Evolutionary conservation across 768 basidiomycete genomes (phyloP), one percentile per base, ranked within the genome.

Genomic region (Termitomyces sp.): DNA sequence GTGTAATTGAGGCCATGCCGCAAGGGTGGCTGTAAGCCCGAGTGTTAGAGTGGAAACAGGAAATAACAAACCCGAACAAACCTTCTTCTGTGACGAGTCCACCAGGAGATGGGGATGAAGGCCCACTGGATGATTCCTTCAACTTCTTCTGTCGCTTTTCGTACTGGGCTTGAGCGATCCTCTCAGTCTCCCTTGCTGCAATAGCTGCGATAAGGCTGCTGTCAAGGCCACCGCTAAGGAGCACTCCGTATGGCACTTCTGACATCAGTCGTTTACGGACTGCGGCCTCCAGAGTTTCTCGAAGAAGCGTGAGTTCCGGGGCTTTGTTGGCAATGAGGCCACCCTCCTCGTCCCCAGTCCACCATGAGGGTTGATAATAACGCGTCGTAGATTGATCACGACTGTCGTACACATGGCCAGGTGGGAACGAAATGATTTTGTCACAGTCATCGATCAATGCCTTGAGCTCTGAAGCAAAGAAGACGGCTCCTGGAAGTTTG

Each of bases 221-320:
- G 72, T 99, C 97, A 58, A 99, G 78, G 22, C 97, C 97, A 51
- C 97, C 97, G 63, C 91, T 94, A 60, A 99, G 84, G 45, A 99
- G 82, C 16, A 99, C 97, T 61, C 97, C 97, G 66, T 96, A 99
- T 3, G 97, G 97, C 12, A 98, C 97, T 75, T 99, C 97, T 35
- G 91, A 91, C 97, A 99, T 99, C 20, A 99, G 78, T 52, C 97
- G 83, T 74, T 98, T 99, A 68, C 88, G 84, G 53, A 99, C 97
- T 15, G 97, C 93, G 35, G 83, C 88, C 76, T 98, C 97, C 33
- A 99, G 81, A 0, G 88, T 82, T 71, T 92, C 87, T 45, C 96
- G 85, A 36, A 99, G 74, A 24, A 83, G 74, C 7, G 80, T 88
- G 48, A 90, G 76, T 72, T 98, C 85, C 13, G 81, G 84, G 7